Evolutionary conservation across 2,329 filamentous ascomycete species (phyloP).

Genomic region (Fusarium sp.): DNA sequence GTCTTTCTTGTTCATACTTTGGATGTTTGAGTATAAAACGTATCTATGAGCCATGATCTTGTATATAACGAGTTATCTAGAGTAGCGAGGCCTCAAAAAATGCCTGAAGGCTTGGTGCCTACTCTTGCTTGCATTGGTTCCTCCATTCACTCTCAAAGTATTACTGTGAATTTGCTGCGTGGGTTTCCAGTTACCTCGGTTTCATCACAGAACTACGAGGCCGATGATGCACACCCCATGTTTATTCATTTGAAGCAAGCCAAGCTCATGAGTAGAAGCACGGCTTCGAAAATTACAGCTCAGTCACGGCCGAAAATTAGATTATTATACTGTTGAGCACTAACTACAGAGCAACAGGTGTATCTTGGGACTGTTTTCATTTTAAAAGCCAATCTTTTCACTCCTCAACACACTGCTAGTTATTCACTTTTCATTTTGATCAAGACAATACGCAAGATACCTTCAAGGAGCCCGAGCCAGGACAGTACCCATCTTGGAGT

Average conservation of each 20-base stretch:
- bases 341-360: background rate
- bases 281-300: background rate
- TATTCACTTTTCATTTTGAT: background rate
- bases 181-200: background rate
- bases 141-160: background rate
- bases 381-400: too few relatives aligned
- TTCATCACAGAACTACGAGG: background rate
- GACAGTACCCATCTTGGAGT: slow-evolving; percentile 36
- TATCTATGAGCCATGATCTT: background rate
- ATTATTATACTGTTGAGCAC: background rate
- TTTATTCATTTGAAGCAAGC: background rate
- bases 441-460: background rate
- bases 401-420: too few relatives aligned
- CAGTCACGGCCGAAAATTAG: background rate
- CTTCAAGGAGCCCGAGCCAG: slow-evolving; percentile 20
- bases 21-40: background rate
- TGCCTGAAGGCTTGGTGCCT: background rate
- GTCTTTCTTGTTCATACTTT: background rate
- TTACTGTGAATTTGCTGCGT: background rate
- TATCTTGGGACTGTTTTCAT: background rate
- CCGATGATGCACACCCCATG: background rate
- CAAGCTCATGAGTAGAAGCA: background rate
- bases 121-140: background rate
- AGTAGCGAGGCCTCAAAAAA: background rate
- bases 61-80: background rate